Evolutionary conservation across 805 yeast genomes (phyloP), one percentile per base, ranked within the genome.

Genomic region (Wickerhamiella australiensis): DNA sequence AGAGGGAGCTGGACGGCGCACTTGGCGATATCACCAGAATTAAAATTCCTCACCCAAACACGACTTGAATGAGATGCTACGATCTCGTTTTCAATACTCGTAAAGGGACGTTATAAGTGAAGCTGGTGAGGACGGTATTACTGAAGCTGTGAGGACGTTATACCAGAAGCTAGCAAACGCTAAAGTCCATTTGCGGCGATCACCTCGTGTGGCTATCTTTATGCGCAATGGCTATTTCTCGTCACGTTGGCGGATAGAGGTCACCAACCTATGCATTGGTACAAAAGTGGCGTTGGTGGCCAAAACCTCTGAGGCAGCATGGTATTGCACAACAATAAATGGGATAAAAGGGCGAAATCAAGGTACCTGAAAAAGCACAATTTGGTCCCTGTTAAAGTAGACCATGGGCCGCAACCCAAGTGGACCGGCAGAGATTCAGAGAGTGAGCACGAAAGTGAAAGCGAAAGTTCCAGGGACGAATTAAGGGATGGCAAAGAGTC

Each of bases 321-420:
- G 79, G 79, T 74, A 7, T 57, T 74, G 42, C 78, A 74, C 56
- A 73, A 74, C 55, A 72, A 66, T 49, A 74, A 74, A 58, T 74
- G 78, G 78, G 75, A 74, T 52, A 61, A 66, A 35, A 67, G 65
- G 42, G 75, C 76, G 6, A 73, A 70, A 47, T 53, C 55, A 25
- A 60, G 64, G 8, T 72, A 72, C 50, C 54, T 67, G 57, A 59
- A 65, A 27, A 74, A 74, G 55, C 77, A 73, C 53, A 71, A 71
- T 1, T 49, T 63, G 8, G 40, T 38, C 11, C 42, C 53, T 3
- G 49, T 38, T 6, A 48, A 37, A n/a, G 50, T 26, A 8, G 43
- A 21, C 8, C 20, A 17, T 3, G 42, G 31, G 33, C 46, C 36
- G 18, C 36, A 21, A 26, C 36, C 22, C n/a, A 49, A 43, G 31